Base-by-base conservation (phyloP, 2,329 filamentous ascomycete species). In the Exophiala bonariae region DNA sequence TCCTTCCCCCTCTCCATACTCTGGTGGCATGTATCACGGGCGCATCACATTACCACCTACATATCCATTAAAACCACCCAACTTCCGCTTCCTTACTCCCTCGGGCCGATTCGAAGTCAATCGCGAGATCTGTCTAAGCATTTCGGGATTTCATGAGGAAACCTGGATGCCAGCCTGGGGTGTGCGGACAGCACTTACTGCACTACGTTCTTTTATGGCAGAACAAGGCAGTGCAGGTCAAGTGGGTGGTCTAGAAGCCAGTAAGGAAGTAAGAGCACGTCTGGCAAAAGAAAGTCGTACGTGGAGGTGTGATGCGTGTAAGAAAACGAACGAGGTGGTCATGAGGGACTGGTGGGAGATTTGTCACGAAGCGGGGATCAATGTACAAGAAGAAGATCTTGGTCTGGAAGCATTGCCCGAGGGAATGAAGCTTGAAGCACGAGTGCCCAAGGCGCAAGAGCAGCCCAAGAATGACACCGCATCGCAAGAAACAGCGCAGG, bases 161-260 rank as follows among this genome's bases (percentile, higher is more conserved):
- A 95, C 89, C 13, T 99, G 93, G 93, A 92, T 96, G 77, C 93
- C 93, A 0, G 93, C 93, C 1, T 99, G 93, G 93, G 93, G 93
- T 0, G 86, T 99, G 8, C 80, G 93, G 50, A 97, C 93, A 3
- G 92, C 93, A 13, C 72, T 99, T 47, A 75, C 82, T 3, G 83
- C 82, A 4, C 81, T 97, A 39, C 75, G 93, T 44, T 86, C 82
- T 59, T 96, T 96, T 68, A 97, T 99, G 90, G 90, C 95, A 66
- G 91, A 86, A 3, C 88, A 92, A 58, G 58, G 58, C 14, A 83
- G 87, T 7, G 82, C 81, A 59, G 93, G 93, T 1, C 93, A 97
- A 72, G 75, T 99, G 1, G 93, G 93, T 10, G 93, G 93, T 0
- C 75, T 97, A 60, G 91, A 96, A 56, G 85, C 85, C 3, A 80